Percentiles rank a stretch among this genome's conserved stretches.
Evolutionary conservation across 345 rosid genomes (phyloP).

Genomic region (Populus davidiana): DNA sequence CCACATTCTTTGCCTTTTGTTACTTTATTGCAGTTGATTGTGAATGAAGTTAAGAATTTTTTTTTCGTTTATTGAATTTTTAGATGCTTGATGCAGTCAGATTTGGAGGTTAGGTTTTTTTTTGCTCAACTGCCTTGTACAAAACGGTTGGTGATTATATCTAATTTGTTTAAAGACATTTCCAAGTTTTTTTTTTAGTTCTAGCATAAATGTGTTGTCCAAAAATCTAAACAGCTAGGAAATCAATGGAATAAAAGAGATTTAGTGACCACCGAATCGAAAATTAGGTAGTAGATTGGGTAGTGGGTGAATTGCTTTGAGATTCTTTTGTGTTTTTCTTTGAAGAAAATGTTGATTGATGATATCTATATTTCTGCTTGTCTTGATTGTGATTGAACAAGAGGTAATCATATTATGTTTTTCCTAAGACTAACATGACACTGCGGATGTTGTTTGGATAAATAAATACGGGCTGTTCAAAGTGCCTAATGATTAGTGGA

Average conservation of each 20-base stretch:
- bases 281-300: not conserved
- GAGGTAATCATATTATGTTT: too few species aligned
- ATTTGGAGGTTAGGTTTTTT: not conserved
- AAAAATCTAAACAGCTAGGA: not conserved
- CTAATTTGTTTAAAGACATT: not conserved
- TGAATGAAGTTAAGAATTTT: conserved; percentile 27
- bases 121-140: not conserved
- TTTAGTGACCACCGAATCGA: not conserved
- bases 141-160: conserved; percentile 17
- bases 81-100: conserved; percentile 21
- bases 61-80: not conserved
- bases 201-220: not conserved
- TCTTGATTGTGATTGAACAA: not conserved
- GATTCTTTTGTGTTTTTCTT: not conserved
- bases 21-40: conserved; percentile 20
- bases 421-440: too few species aligned
- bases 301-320: not conserved
- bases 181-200: too few species aligned
- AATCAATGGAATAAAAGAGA: not conserved
- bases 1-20: conserved; percentile 1
- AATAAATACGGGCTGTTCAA: not conserved
- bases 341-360: not conserved
- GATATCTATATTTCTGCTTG: not conserved
- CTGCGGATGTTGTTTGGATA: not conserved
- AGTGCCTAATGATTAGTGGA: conserved; percentile 4